A percentile compares a stretch with the other conserved stretches of the same genome.
Evolutionary conservation across 2,329 filamentous ascomycete genomes (phyloP).

Genomic region (Exserohilum rostratum): DNA sequence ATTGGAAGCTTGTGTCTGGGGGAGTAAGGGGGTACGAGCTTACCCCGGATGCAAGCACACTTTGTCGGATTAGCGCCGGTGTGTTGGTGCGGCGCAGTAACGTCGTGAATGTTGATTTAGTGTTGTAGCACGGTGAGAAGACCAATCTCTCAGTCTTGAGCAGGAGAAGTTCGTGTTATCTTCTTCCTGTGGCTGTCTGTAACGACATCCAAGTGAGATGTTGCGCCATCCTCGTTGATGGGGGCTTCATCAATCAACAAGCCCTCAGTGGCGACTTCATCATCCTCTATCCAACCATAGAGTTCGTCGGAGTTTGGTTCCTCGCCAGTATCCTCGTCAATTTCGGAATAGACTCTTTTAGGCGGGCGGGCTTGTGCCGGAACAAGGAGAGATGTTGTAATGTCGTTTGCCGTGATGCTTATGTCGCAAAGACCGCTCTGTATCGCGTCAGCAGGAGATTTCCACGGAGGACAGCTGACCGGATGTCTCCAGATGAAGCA

Average conservation of each 20-base stretch:
- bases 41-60: constrained; percentile 19
- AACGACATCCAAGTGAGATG: constrained; percentile 23
- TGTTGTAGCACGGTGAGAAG: neutral
- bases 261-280: constrained; percentile 54
- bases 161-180: constrained; percentile 31
- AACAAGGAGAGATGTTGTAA: constrained; percentile 30
- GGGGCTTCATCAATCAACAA: constrained; percentile 43
- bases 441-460: constrained; percentile 30
- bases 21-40: constrained; percentile 20
- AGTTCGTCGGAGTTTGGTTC: constrained; percentile 68
- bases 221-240: constrained; percentile 20
- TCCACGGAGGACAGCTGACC: constrained; percentile 14
- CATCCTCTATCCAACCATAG: constrained; percentile 74
- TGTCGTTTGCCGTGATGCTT: constrained; percentile 39
- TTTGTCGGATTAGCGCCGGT: constrained; percentile 27
- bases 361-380: constrained; percentile 46
- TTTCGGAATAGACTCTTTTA: constrained; percentile 65
- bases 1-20: constrained; percentile 12
- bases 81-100: constrained; percentile 12
- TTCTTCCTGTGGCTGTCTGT: constrained; percentile 32
- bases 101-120: neutral
- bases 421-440: constrained; percentile 44
- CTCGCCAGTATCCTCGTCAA: constrained; percentile 66
- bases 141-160: constrained; percentile 18
- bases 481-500: constrained; percentile 28